Percentiles rank a stretch among this genome's conserved stretches.
These are phyloP conservation scores for Bryoglossum gracile DNA, from an alignment of 495 filamentous ascomycete genomes.

Conservation along the genomic window DNA sequence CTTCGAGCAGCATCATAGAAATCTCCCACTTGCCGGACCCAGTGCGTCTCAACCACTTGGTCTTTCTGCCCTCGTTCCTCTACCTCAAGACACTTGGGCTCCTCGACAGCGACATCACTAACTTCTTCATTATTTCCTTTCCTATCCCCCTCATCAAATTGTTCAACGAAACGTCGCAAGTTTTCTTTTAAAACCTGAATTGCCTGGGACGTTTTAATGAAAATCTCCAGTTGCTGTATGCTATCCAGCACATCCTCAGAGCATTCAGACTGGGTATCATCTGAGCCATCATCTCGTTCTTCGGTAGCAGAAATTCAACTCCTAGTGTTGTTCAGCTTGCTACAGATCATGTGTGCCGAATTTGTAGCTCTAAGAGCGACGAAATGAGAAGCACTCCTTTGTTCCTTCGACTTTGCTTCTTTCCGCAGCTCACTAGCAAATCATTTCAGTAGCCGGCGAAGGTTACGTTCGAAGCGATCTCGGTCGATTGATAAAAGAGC, in stretches of 20 bases:
- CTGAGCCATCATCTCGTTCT: not conserved
- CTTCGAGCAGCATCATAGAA: not conserved
- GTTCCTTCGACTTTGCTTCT: constrained; percentile 4
- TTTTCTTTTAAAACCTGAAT: not conserved
- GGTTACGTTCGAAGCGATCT: constrained; percentile 11
- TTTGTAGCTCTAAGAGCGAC: constrained; percentile 14
- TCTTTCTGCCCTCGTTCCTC: too few relatives aligned
- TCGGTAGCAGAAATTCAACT: not conserved
- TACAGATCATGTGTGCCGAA: constrained; percentile 14
- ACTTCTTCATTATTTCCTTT: not conserved
- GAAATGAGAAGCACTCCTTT: constrained; percentile 11
- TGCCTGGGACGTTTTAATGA: constrained; percentile 14
- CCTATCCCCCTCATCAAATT: not conserved
- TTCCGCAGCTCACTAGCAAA: constrained; percentile 8
- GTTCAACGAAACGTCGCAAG: constrained; percentile 5
- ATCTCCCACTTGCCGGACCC: not conserved
- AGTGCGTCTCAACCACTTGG: too few relatives aligned
- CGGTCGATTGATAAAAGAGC: not conserved
- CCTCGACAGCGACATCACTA: too few relatives aligned
- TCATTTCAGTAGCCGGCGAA: constrained; percentile 6
- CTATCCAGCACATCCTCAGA: constrained; percentile 11
- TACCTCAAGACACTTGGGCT: too few relatives aligned
- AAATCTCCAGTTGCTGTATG: constrained; percentile 7
- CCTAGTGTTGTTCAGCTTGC: not conserved
- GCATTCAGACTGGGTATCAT: constrained; percentile 5